phyloP scores from a whole-genome alignment of 495 filamentous ascomycete species.

The Viridothelium virens region DNA sequence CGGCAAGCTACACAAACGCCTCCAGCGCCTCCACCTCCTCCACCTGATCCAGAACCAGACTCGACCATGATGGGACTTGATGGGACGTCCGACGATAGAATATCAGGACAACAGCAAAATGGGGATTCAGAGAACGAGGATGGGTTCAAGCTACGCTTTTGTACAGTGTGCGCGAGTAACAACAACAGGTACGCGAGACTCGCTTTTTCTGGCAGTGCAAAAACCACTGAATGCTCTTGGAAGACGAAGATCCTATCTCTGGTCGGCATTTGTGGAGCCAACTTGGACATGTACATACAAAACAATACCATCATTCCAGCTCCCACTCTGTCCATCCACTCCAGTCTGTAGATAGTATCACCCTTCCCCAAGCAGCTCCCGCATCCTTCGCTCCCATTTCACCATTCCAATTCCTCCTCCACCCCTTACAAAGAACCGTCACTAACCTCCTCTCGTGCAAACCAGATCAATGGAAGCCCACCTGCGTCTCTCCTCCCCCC shows the following conservation, averaged over 20 bases:
- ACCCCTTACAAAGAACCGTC: not conserved
- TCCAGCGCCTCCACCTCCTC: slow-evolving; percentile 50
- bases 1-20: slow-evolving; percentile 41
- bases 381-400: not conserved
- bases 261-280: too few species aligned
- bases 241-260: not conserved
- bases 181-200: slow-evolving; percentile 64
- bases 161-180: slow-evolving; percentile 97
- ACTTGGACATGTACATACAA: not conserved
- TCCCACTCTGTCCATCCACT: not conserved
- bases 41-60: slow-evolving; percentile 33
- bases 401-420: not conserved
- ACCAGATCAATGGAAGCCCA: slow-evolving; percentile 93
- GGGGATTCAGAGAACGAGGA: slow-evolving; percentile 24
- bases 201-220: not conserved
- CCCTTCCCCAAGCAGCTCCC: not conserved
- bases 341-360: slow-evolving; percentile 2
- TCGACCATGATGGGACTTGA: slow-evolving; percentile 28
- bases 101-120: slow-evolving; percentile 33
- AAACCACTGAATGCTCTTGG: not conserved
- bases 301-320: not conserved
- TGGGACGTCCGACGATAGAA: slow-evolving; percentile 45
- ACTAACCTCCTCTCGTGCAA: slow-evolving; percentile 15
- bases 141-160: slow-evolving; percentile 80
- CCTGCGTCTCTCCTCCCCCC: slow-evolving; percentile 70